Base-by-base conservation (phyloP, 2,329 filamentous ascomycete genomes). In the Aspergillus latus region DNA sequence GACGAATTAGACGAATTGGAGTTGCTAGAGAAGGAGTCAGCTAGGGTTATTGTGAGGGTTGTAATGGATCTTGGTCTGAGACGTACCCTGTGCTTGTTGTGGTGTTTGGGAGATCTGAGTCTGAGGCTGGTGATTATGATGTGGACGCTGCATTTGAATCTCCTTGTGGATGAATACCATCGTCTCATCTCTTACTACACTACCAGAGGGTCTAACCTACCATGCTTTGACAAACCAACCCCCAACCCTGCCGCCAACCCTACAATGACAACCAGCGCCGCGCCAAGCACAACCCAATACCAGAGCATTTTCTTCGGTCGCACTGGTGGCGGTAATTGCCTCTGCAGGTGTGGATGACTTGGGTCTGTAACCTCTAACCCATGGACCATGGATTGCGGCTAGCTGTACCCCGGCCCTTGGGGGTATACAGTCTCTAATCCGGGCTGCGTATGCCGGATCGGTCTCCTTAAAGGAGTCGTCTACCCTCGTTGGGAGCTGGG, bases 1-100 rank as follows among this genome's bases (percentile, higher is more conserved):
- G n/a, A n/a, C n/a, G n/a, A n/a, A n/a, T n/a, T n/a, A n/a, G 11
- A 32, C 3, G 34, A 36, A 11, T 5, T 71, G 68, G 36, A 49
- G 13, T 36, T 42, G 15, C 45, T 28, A 8, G 49, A 43, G 8
- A 44, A 21, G 15, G 48, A 43, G 13, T 48, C 11, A 5, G 42
- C 36, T 13, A 5, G 3, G 16, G 54, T 47, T 34, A 44, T 57
- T 42, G 54, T 46, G 39, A 9, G 9, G 21, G 21, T n/a, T n/a
- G 43, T 9, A 28, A n/a, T n/a, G n/a, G n/a, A n/a, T n/a, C n/a
- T n/a, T n/a, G n/a, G n/a, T n/a, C n/a, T n/a, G n/a, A n/a, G n/a
- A n/a, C n/a, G n/a, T n/a, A n/a, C n/a, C 13, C 15, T n/a, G 40
- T 8, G 40, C 10, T 15, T 26, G 16, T 43, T 37, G 16, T 32